Conservation (phyloP, 257 asterid genomes). For the Lavandula angustifolia region DNA sequence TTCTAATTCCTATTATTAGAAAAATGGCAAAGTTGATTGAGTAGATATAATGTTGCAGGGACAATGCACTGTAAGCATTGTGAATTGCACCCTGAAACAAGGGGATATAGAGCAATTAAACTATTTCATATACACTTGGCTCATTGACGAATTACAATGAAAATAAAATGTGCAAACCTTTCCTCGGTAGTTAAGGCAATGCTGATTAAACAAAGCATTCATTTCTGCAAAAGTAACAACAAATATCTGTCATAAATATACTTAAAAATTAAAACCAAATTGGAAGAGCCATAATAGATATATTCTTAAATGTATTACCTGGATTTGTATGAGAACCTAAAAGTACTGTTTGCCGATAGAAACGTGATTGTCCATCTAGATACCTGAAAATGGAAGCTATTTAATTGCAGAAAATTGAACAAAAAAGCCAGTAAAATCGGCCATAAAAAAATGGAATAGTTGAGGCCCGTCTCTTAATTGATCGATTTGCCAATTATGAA, state of each 20-base stretch:
- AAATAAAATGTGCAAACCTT: constrained; percentile 58
- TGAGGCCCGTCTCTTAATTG: neutral
- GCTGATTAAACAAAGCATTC: constrained; percentile 74
- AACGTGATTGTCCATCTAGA: constrained; percentile 79
- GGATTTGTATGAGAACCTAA: constrained; percentile 84
- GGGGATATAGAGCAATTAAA: constrained; percentile 1
- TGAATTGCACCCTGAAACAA: neutral
- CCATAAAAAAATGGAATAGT: constrained; percentile 3
- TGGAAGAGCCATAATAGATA: constrained; percentile 21
- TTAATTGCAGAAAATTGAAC: constrained; percentile 16
- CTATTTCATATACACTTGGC: constrained; percentile 10
- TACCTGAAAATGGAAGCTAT: constrained; percentile 55
- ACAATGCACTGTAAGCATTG: neutral
- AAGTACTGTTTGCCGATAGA: constrained; percentile 85
- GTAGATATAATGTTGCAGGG: neutral
- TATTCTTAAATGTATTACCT: constrained; percentile 47
- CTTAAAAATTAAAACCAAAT: constrained; percentile 17
- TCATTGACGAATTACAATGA: neutral
- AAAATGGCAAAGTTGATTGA: neutral
- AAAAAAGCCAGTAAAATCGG: constrained; percentile 25
- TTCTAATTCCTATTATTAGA: neutral
- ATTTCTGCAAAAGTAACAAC: constrained; percentile 58
- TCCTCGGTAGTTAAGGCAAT: constrained; percentile 82
- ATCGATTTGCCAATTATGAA: neutral
- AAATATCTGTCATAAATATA: constrained; percentile 20